phyloP scores from a whole-genome alignment of 208 protist genomes.

The Trichomonas vaginalis region DNA sequence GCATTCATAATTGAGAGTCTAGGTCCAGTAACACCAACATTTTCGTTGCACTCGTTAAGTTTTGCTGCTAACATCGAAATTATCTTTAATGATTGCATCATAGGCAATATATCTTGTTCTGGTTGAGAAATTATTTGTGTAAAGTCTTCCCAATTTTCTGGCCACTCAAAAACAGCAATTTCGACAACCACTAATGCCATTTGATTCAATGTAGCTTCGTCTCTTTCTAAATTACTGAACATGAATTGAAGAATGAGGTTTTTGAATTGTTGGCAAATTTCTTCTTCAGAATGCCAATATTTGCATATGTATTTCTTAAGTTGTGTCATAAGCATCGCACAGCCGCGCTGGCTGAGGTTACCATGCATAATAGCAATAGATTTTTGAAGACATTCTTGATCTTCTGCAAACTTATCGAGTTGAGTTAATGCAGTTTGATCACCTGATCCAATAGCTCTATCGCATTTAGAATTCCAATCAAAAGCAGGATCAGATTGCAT shows the following conservation, averaged over 20 bases:
- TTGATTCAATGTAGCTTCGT: background rate
- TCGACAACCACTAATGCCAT: background rate
- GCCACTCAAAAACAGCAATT: background rate
- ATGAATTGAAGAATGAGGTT: background rate
- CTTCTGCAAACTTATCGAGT: no score
- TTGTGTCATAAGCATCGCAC: no score
- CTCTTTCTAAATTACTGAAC: background rate
- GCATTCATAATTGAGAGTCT: background rate
- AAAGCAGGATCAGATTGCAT: no score
- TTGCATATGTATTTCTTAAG: background rate
- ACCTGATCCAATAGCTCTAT: no score
- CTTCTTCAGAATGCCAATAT: background rate
- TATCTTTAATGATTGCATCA: background rate
- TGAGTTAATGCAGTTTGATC: no score
- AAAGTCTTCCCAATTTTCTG: background rate
- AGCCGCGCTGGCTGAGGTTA: no score
- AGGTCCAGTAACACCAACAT: background rate
- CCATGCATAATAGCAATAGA: no score
- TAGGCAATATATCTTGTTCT: background rate
- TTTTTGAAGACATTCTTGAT: no score
- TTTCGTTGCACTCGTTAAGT: background rate
- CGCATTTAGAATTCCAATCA: no score
- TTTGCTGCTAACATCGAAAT: background rate
- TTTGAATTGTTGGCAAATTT: background rate
- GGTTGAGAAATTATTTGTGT: background rate